Base-by-base conservation (phyloP, 331 rosid genomes). In the Malus hybrid region DNA sequence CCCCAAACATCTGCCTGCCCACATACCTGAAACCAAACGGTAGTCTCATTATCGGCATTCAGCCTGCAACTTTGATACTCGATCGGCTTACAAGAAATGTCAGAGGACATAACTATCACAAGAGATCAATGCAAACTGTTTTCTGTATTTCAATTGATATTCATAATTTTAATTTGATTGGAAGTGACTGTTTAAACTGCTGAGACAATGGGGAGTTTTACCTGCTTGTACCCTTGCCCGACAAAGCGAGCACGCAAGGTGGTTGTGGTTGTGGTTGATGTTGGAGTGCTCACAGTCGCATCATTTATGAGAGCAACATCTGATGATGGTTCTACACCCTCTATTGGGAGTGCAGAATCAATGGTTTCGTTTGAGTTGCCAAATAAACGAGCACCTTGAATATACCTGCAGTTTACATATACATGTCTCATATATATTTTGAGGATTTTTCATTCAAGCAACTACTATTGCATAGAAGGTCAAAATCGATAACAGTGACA, bases 201-300 rank as follows among this genome's bases (percentile, higher is more conserved):
- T 15, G 42, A 42, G 48, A 44, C 16, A 60, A 63, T 33, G 46
- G 65, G 29, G 48, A 14, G 39, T 6, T 15, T 63, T 79, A 90
- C 98, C 93, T 91, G 98, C 85, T 89, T 93, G 80, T 93, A 93
- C 36, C 98, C 98, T 86, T 91, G 97, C 9, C 98, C 94, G 3
- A 89, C 84, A 63, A 93, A 78, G 82, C 96, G 92, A 62, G 90
- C 84, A 4, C 89, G 91, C 0, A 89, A 82, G 39, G 90, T 76
- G 4, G 52, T 24, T 16, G 78, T 29, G 32, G 32, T 29, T 29
- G 32, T 28, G 30, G 70, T 71, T 39, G 91, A 60, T 3, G 69
- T 20, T 34, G 91, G 67, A 50, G 50, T 66, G 66, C 58, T 77
- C 30, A 73, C 67, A 48, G 3, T 50, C n/a, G 56, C 56, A 39